Base-by-base conservation (phyloP, 768 basidiomycete species). In the Kwoniella europaea region DNA sequence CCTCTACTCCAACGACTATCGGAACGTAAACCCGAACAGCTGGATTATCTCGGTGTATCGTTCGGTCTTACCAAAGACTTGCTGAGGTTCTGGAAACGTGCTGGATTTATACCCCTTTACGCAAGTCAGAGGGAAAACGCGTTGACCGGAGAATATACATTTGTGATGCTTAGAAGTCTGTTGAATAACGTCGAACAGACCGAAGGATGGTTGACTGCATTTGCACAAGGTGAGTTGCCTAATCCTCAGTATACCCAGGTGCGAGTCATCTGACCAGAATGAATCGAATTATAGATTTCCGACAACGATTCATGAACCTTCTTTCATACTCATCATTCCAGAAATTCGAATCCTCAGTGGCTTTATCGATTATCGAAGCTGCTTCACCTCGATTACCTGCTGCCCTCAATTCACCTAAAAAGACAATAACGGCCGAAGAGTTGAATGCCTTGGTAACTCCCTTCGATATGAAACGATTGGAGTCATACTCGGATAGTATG, bases 41-140 rank as follows among this genome's bases (percentile, higher is more conserved):
- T 99, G 24, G 96, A 98, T 83, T 99, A 96, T 79, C 86, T 99
- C 6, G 96, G 97, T 56, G 96, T 98, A 2, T 96, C 94, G 15
- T 99, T 96, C 81, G 97, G 97, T 6, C 86, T 99, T 61, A 98
- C 95, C 0, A 88, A 92, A 5, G 90, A 88, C 73, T 86, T 98
- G 1, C 87, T 98, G 52, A 86, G 93, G 71, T 99, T 98, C 86
- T 98, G 97, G 97, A 98, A 98, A 84, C 89, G 93, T 22, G 90
- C 91, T 1, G 92, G 92, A 13, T 99, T 91, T 81, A 88, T 92
- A 0, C 97, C 97, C 0, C 86, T 98, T 15, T 98, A 98, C 79
- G 84, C 98, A 41, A 90, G 96, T 41, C 97, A 98, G 84, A 96
- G 94, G 5, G 87, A 90, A 69, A 97, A 93, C 81, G 94, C 97